A percentile compares a stretch with the other conserved stretches of the same genome.
These are phyloP conservation scores for Platismatia glauca DNA, from an alignment of 495 filamentous ascomycete species.

Conservation along the genomic window DNA sequence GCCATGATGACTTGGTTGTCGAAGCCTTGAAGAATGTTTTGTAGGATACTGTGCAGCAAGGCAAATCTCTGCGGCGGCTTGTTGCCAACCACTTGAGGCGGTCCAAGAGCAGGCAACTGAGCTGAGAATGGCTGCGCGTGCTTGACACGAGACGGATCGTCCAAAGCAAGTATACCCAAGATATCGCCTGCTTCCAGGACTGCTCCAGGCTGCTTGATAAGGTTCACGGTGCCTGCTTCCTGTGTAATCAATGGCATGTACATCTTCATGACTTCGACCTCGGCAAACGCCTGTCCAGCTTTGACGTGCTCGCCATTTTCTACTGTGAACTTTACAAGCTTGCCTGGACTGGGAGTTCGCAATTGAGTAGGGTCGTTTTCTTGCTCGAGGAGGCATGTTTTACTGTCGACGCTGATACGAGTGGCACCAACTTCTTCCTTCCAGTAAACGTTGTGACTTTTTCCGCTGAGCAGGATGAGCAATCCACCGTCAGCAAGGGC, in stretches of 20 bases:
- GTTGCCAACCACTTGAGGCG: constrained; percentile 75
- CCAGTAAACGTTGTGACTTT: constrained; percentile 98
- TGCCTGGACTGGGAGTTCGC: constrained; percentile 87
- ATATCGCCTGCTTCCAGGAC: constrained; percentile 98
- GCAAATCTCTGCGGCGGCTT: constrained; percentile 88
- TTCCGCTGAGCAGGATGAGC: constrained; percentile 79
- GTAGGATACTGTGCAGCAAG: constrained; percentile 64
- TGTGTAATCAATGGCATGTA: constrained; percentile 98
- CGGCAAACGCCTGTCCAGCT: constrained; percentile 88
- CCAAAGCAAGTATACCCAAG: constrained; percentile 90
- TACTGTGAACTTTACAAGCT: constrained; percentile 96
- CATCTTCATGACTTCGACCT: constrained; percentile 99
- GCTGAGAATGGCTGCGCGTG: constrained; percentile 94
- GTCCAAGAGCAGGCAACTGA: constrained; percentile 79
- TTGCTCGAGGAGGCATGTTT: constrained; percentile 95
- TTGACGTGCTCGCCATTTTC: constrained; percentile 94
- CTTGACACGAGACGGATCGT: constrained; percentile 94
- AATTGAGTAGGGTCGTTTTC: constrained; percentile 99
- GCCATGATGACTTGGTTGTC: constrained; percentile 98
- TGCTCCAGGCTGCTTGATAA: constrained; percentile 98
- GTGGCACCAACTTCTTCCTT: constrained; percentile 96
- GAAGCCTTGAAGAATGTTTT: constrained; percentile 85
- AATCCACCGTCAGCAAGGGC: constrained; percentile 90
- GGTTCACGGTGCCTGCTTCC: constrained; percentile 92
- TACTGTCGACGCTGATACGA: constrained; percentile 91